phyloP scores from a whole-genome alignment of 2,329 filamentous ascomycete genomes.

The Septoria petroselini region DNA sequence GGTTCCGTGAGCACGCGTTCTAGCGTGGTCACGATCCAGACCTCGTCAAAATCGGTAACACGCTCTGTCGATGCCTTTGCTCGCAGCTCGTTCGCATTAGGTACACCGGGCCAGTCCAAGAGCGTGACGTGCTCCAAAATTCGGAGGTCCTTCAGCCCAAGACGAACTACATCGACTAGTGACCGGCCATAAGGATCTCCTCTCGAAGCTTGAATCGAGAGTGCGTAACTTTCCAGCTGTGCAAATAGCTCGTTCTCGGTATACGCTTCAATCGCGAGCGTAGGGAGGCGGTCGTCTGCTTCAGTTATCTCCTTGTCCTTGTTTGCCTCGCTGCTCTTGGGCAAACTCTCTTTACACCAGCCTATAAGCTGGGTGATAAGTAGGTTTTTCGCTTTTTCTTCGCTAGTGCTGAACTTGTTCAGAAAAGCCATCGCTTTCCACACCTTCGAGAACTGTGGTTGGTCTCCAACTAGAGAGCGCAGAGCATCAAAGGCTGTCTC shows the following conservation, averaged over 20 bases:
- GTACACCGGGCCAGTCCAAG: constrained; percentile 18
- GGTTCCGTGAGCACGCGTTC: constrained; percentile 9
- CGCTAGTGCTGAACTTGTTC: background rate
- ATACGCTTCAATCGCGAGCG: constrained; percentile 1
- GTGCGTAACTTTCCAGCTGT: constrained; percentile 3
- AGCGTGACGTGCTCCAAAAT: constrained; percentile 14
- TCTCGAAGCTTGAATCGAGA: constrained; percentile 4
- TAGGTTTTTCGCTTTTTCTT: background rate
- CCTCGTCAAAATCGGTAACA: constrained; percentile 19
- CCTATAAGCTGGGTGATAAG: background rate
- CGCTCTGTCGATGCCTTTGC: constrained; percentile 8
- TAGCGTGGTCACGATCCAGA: constrained; percentile 18
- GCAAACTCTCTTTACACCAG: constrained; percentile 8
- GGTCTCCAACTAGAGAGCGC: constrained; percentile 7
- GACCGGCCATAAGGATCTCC: constrained; percentile 12
- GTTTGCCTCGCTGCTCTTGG: background rate
- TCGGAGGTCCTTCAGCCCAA: constrained; percentile 4
- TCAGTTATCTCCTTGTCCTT: background rate
- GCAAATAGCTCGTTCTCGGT: constrained; percentile 2
- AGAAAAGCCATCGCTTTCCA: background rate
- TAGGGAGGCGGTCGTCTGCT: constrained; percentile 1
- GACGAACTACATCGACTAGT: constrained; percentile 8
- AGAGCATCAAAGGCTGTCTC: constrained; percentile 15
- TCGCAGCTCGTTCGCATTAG: constrained; percentile 18
- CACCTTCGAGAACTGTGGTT: background rate